These are phyloP conservation scores for Pugionium cornutum DNA, from an alignment of 345 rosid species.

Conservation along the genomic window DNA sequence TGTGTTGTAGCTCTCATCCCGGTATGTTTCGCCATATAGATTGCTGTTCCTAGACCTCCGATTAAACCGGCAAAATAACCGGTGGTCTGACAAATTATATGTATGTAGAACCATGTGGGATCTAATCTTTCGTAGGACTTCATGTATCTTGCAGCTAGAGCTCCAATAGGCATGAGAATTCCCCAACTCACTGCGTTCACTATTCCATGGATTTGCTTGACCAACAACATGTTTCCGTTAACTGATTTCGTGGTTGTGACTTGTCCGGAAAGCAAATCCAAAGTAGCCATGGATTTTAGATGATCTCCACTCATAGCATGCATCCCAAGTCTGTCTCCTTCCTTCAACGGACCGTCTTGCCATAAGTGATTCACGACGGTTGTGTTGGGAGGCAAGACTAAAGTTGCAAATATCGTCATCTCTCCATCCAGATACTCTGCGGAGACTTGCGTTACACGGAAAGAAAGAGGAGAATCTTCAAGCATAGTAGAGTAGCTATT, in stretches of 20 bases:
- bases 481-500: slow-evolving; percentile 28
- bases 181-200: slow-evolving; percentile 6
- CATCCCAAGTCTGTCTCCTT: slow-evolving; percentile 21
- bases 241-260: slow-evolving; percentile 3
- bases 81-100: too few relatives aligned
- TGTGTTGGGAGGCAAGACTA: slow-evolving; percentile 39
- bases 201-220: slow-evolving; percentile 64
- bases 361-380: neutral
- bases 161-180: too few relatives aligned
- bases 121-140: too few relatives aligned
- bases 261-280: slow-evolving; percentile 40
- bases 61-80: too few relatives aligned
- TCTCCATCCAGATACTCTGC: slow-evolving; percentile 38
- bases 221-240: slow-evolving; percentile 37
- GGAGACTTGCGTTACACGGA: slow-evolving; percentile 41
- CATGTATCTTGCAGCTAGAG: too few relatives aligned
- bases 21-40: too few relatives aligned
- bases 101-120: too few relatives aligned
- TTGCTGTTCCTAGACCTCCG: too few relatives aligned
- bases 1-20: too few relatives aligned
- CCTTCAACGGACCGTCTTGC: slow-evolving; percentile 37
- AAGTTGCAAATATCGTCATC: slow-evolving; percentile 58
- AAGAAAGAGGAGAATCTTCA: slow-evolving; percentile 41
- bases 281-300: slow-evolving; percentile 22
- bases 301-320: slow-evolving; percentile 25